phyloP scores from a whole-genome alignment of 768 basidiomycete genomes.

The Phaeolepiota aurea region DNA sequence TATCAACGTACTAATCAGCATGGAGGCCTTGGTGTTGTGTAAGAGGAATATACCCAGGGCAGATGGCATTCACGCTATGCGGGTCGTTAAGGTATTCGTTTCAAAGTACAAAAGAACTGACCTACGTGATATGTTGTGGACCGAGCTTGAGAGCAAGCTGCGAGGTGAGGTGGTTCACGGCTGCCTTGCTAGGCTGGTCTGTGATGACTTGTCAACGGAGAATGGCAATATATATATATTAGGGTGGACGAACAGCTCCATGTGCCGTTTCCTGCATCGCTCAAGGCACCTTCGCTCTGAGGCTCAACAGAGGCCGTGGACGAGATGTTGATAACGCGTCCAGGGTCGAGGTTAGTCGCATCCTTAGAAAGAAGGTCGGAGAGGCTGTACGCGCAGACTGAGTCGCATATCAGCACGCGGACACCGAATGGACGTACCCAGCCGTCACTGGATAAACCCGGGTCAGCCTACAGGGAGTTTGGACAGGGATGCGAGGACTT shows the following conservation, averaged over 20 bases:
- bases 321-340: conserved; percentile 77
- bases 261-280: conserved; percentile 50
- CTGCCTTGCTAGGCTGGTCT: conserved; percentile 85
- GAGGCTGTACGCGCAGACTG: conserved; percentile 21
- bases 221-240: not conserved
- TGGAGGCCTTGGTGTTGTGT: conserved; percentile 5
- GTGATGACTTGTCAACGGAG: conserved; percentile 3
- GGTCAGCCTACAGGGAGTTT: not conserved
- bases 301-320: conserved; percentile 57
- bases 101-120: conserved; percentile 9
- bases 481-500: conserved; percentile 15
- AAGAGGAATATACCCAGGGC: conserved; percentile 58
- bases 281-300: conserved; percentile 39
- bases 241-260: conserved; percentile 64
- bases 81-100: not conserved
- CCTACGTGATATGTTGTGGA: conserved; percentile 56
- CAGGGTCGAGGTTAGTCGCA: conserved; percentile 55
- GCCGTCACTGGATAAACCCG: conserved; percentile 35
- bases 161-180: conserved; percentile 74
- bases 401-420: not conserved
- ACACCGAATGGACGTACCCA: conserved; percentile 25
- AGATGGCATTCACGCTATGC: conserved; percentile 74
- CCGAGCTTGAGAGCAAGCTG: conserved; percentile 61
- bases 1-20: conserved; percentile 19
- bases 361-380: conserved; percentile 60